Conservation (phyloP, 2,329 filamentous ascomycete species). For the Dactylellina haptotyla region DNA sequence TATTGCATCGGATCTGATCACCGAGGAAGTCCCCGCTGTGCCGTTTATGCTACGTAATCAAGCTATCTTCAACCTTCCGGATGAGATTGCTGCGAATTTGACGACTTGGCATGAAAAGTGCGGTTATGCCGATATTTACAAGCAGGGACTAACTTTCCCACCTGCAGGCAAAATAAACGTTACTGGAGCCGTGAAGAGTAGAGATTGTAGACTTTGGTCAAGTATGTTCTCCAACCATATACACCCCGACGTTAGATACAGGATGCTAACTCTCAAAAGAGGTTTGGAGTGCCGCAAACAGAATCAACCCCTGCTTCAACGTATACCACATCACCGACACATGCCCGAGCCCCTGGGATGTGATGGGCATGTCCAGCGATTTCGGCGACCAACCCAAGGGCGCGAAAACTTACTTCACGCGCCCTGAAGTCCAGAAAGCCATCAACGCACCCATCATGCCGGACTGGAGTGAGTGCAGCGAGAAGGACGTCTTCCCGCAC, state of each 20-base stretch:
- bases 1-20: constrained; percentile 64
- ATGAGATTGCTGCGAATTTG: constrained; percentile 68
- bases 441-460: constrained; percentile 70
- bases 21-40: constrained; percentile 66
- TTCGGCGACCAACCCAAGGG: constrained; percentile 71
- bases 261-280: constrained; percentile 57
- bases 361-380: constrained; percentile 55
- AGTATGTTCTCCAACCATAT: constrained; percentile 11
- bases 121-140: constrained; percentile 71
- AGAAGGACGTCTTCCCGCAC: constrained; percentile 64
- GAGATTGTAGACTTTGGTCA: constrained; percentile 8
- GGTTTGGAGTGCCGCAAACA: constrained; percentile 67
- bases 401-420: constrained; percentile 74
- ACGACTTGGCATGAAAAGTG: constrained; percentile 68
- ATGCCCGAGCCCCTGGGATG: constrained; percentile 62
- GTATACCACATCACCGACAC: constrained; percentile 76
- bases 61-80: constrained; percentile 72
- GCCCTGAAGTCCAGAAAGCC: constrained; percentile 73
- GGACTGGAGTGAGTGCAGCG: constrained; percentile 70
- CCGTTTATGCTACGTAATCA: constrained; percentile 72
- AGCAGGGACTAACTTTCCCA: constrained; percentile 74
- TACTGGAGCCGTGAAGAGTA: constrained; percentile 54
- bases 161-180: constrained; percentile 71
- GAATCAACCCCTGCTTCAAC: constrained; percentile 81
- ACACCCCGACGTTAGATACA: neutral